Evolutionary conservation across 345 rosid species (phyloP), one percentile per base, ranked within the genome.

Genomic region (Abelmoschus esculentus): DNA sequence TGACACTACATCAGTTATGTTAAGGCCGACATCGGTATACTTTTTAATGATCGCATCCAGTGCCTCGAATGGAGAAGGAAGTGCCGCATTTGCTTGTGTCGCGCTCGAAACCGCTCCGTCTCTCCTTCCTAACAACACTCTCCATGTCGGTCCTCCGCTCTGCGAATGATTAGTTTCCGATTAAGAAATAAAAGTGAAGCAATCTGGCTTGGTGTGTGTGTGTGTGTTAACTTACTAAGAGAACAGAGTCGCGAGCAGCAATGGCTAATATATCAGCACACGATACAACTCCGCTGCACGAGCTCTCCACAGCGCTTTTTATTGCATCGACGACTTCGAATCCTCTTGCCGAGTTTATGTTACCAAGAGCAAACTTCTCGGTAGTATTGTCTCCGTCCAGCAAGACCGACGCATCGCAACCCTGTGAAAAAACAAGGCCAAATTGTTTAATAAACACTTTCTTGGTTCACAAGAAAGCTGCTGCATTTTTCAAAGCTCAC

Each of bases 61-160:
- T 11, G 67, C 31, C 50, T 87, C 96, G 67, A 78, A 78, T 59
- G 96, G 96, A 73, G 80, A 72, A 72, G 98, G 96, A 44, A 92
- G 88, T 15, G 47, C 28, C 22, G 3, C 55, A 32, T 85, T 80
- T 57, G 96, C 89, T 70, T 76, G 83, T 13, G 83, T 75, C 67
- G 65, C 83, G 80, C 85, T 92, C 66, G 96, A 85, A 31, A 82
- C 80, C 0, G 80, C 64, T 26, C 85, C 90, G 70, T 92, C 98
- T 75, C 90, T 87, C 82, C 96, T 83, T 74, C 96, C 96, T 63
- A 92, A 63, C 19, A 60, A 67, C 15, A 90, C 97, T 63, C 46
- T 85, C 97, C 97, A 93, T 2, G 69, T 63, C 9, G 86, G 84
- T 29, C 98, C 98, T 77, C 98, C 96, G 36, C 90, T 87, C 96